phyloP scores from a whole-genome alignment of 805 yeast species.

The Cyberlindnera subsufficiens region DNA sequence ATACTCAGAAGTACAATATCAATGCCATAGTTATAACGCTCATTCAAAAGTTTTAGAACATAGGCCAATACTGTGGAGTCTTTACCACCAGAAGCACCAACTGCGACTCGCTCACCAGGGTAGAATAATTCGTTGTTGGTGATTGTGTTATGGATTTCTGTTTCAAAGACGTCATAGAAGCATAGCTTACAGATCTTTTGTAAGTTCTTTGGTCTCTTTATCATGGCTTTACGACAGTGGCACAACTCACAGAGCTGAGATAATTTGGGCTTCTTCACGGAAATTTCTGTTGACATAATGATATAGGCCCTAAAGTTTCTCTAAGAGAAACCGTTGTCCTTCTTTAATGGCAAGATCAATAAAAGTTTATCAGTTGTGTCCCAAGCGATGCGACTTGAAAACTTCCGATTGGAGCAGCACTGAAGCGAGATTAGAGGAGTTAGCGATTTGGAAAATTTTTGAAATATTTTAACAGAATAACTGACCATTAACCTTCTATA shows the following conservation, averaged over 20 bases:
- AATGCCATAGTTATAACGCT: conserved; percentile 83
- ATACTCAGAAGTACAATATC: conserved; percentile 76
- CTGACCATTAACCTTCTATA: too few relatives aligned
- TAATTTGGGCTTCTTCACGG: conserved; percentile 22
- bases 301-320: conserved; percentile 1
- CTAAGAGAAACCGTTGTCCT: too few relatives aligned
- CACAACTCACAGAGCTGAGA: conserved; percentile 76
- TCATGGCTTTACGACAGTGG: conserved; percentile 71
- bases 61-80: conserved; percentile 95
- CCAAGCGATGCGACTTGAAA: too few relatives aligned
- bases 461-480: too few relatives aligned
- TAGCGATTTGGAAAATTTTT: too few relatives aligned
- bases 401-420: too few relatives aligned
- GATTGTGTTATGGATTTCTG: conserved; percentile 92
- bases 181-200: conserved; percentile 89
- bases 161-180: conserved; percentile 85
- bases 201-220: conserved; percentile 88
- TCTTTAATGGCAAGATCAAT: too few relatives aligned
- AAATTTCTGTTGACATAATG: background rate
- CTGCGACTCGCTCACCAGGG: conserved; percentile 84
- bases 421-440: too few relatives aligned
- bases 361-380: too few relatives aligned
- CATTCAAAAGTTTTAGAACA: conserved; percentile 79
- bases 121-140: conserved; percentile 60
- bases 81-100: conserved; percentile 98